Base-by-base conservation (phyloP, 768 basidiomycete species). In the Mycena albidolilacea region DNA sequence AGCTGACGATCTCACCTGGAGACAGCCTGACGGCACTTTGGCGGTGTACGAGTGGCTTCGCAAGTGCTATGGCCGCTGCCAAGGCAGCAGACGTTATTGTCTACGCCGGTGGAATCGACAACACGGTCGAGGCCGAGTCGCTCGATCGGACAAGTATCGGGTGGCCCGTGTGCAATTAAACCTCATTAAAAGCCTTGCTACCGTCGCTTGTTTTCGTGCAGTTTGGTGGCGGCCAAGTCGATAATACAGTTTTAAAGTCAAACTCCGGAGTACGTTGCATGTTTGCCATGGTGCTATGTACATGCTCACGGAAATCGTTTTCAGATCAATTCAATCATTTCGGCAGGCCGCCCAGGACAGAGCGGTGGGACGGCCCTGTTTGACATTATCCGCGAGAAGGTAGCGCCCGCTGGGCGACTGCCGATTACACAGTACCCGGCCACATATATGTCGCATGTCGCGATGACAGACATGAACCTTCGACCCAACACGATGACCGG, bases 301-400 rank as follows among this genome's bases (percentile, higher is more conserved):
- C 21, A 59, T 75, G 78, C 15, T 70, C 43, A 67, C 21, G 1
- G 30, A 23, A 58, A 17, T n/a, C 43, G 48, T 23, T 12, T 23
- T 8, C 12, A 89, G 88, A 85, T 90, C 46, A 88, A 88, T 71
- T 86, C 87, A 0, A 81, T 90, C 58, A 38, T 90, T 14, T 90
- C 89, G 90, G 88, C 81, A 7, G 90, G 90, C 5, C 90, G 89
- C 76, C 89, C 88, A 3, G 87, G 88, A 5, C 88, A 90, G 72
- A 87, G 85, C 69, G 90, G 88, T 4, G 90, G 89, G 44, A 82
- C 85, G 6, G 89, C 89, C 4, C 68, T 90, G 39, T 86, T 86
- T 55, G 88, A 90, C 69, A 87, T 89, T 69, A 66, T 91, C 9
- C 84, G 77, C 3, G 89, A 89, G 15, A 88, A 87, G 64, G 79